Base-by-base conservation (phyloP, 495 filamentous ascomycete species). In the Bryoglossum gracile region DNA sequence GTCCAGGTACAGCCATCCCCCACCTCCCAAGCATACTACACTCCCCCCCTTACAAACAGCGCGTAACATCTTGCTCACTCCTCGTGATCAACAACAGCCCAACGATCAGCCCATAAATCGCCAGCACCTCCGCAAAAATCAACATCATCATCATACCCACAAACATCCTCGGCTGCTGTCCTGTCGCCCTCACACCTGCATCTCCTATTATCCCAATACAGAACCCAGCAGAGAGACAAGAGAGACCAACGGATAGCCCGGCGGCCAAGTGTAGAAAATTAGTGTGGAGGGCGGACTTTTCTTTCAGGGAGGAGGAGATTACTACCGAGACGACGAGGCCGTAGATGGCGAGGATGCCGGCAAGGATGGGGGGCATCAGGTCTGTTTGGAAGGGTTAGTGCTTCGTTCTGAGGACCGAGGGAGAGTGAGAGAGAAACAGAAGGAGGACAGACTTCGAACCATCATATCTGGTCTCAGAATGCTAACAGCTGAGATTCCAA, bases 131-230 rank as follows among this genome's bases (percentile, higher is more conserved):
- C 25, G 83, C 86, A 60, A 95, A 94, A 73, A 95, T 95, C 57
- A 96, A 69, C 53, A 96, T 91, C 56, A 95, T 66, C 54, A 95
- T 89, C 89, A 95, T 94, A 54, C 91, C 90, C 26, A 94, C 84
- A 62, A 89, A 96, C 19, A 95, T 78, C 38, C 89, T 78, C 11
- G 83, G 87, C 66, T 96, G 90, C 60, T 83, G 81, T 72, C 92
- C 87, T 59, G 87, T 91, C 28, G 86, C 83, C 46, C 90, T 77
- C 45, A 92, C 86, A 40, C 90, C 90, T 42, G 81, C 79, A 67
- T 96, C 92, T 38, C 91, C 90, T 8, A 95, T 86, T 43, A 92
- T 78, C 14, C 90, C 90, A 63, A 96, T 95, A 0, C 88, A 79
- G 65, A 95, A 95, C n/a, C 90, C 89, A 6, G 87, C 84, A 14